Evolutionary conservation across 2,329 filamentous ascomycete genomes (phyloP).

Genomic region (Talaromyces sp.): DNA sequence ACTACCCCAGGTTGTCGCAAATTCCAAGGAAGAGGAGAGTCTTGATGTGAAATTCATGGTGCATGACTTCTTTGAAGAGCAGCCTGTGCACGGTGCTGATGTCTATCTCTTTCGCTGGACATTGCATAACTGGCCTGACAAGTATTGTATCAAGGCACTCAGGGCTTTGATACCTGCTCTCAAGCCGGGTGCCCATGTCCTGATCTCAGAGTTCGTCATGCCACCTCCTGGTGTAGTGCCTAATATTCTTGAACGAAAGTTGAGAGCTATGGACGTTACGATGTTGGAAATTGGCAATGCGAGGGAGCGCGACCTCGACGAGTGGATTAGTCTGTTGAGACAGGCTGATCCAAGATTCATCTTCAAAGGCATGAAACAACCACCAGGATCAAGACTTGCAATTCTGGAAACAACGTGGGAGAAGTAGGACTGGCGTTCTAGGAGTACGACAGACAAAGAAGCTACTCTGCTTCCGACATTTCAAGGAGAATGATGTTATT

Average conservation of each 20-base stretch:
- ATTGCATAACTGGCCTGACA: constrained; percentile 42
- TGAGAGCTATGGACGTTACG: constrained; percentile 6
- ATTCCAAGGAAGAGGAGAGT: constrained; percentile 2
- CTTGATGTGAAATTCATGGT: constrained; percentile 14
- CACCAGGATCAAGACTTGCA: constrained; percentile 6
- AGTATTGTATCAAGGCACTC: constrained; percentile 36
- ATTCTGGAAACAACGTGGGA: constrained; percentile 9
- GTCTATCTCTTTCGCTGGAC: constrained; percentile 40
- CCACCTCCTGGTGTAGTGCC: constrained; percentile 6
- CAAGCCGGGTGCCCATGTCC: constrained; percentile 21
- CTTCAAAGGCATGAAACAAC: constrained; percentile 7
- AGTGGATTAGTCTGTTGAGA: constrained; percentile 4
- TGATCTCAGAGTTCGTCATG: constrained; percentile 17
- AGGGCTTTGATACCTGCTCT: constrained; percentile 33
- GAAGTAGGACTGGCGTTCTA: not conserved
- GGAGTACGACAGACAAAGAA: no score
- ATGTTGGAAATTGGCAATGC: constrained; percentile 13
- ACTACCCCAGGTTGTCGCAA: constrained; percentile 14
- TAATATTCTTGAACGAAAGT: constrained; percentile 9
- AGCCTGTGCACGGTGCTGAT: constrained; percentile 31
- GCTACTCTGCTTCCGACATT: no score
- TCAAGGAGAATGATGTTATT: no score
- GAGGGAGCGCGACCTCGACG: constrained; percentile 7
- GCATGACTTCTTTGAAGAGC: constrained; percentile 39
- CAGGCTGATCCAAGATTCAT: constrained; percentile 10